A percentile compares a stretch with the other conserved stretches of the same genome.
Conservation (phyloP, 208 protist species). For the Trypanosoma vivax region DNA sequence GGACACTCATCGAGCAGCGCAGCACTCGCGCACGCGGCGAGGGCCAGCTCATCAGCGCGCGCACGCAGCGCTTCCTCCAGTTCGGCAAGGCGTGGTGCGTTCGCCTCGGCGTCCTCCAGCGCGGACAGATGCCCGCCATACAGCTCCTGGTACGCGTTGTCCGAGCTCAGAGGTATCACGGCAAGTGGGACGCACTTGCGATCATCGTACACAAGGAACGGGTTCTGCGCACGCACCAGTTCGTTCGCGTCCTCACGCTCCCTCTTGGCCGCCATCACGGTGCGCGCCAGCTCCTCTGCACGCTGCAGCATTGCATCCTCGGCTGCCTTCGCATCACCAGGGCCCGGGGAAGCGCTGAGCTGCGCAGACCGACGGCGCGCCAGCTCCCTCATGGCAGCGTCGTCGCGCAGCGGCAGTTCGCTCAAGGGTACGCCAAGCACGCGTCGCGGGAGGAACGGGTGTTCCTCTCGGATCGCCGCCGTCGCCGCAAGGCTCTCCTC, state of each 20-base stretch:
- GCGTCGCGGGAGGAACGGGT: no score
- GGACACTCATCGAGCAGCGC: no score
- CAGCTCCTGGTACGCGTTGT: background rate
- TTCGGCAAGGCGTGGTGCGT: background rate
- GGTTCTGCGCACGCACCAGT: background rate
- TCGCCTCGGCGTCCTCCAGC: background rate
- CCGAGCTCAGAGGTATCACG: background rate
- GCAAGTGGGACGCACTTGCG: background rate
- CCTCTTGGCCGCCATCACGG: background rate
- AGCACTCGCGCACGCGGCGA: constrained; percentile 2
- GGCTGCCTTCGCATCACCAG: background rate
- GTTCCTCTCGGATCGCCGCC: no score
- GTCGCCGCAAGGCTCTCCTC: no score
- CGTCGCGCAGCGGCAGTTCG: no score
- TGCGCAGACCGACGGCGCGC: no score
- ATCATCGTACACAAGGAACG: no score
- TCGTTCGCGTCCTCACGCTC: background rate
- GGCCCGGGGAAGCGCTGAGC: no score
- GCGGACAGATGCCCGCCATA: background rate
- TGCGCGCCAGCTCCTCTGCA: background rate
- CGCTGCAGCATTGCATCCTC: background rate
- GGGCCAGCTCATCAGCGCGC: constrained; percentile 27
- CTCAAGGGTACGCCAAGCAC: no score
- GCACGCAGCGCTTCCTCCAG: constrained; percentile 6
- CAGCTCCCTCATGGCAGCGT: no score